Evolutionary conservation across 164 flowering plant genomes (phyloP), one percentile per base, ranked within the genome.

Genomic region (Magnolia kwangsiensis): DNA sequence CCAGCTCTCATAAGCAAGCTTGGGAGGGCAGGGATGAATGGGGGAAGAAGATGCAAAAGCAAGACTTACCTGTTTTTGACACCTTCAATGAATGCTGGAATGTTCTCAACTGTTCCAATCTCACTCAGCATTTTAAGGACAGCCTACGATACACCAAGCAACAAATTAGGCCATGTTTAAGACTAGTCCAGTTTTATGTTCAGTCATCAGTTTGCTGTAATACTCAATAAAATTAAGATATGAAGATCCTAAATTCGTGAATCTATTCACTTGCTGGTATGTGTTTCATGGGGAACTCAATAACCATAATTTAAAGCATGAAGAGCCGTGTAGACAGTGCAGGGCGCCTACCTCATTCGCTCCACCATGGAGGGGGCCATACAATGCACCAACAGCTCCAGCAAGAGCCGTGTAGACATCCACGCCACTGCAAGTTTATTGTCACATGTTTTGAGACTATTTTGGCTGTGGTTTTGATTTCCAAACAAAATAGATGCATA

Each of bases 281-380:
- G 23, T 20, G 50, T 27, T 68, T 31, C 50, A 37, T 37, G 50
- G 71, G 71, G 71, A 37, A 68, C 51, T 68, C 31, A 29, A 7
- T 14, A 31, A 27, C 51, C 51, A 74, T 63, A 5, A 23, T n/a
- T 49, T 7, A 50, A 58, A 50, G 16, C 8, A 29, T 37, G 58
- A 7, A 66, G 20, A 20, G 20, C 29, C 29, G 2, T 27, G 29
- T 27, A 61, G 4, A 55, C 11, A 21, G 9, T 45, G 45, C 45
- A 37, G 45, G 7, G 45, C 8, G 11, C n/a, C 10, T 84, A 92
- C 99, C 98, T 96, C 99, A 85, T 96, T 96, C 21, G 99, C 99
- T 79, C 99, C 99, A 82, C 99, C 99, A 86, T 96, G 99, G 78
- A 96, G 97, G 63, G 99, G 99, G 51, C 99, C 99, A 89, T 96